Evolutionary conservation across 208 protist genomes (phyloP), one percentile per base, ranked within the genome.

Genomic region (Leishmania tarentolae): DNA sequence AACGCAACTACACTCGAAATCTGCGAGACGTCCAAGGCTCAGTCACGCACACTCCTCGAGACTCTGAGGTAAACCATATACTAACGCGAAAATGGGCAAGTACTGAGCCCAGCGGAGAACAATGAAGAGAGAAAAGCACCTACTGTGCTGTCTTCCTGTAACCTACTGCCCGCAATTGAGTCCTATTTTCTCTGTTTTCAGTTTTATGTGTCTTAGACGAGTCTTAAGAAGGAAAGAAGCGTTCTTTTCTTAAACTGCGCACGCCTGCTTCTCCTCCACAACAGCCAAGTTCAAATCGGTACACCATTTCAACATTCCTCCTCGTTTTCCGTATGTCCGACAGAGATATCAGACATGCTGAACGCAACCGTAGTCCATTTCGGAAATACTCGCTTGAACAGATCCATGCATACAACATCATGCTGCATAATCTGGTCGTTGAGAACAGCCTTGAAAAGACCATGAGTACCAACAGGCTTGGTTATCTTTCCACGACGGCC

Each of bases 331-430:
- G 84, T 83, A 19, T 81, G 80, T 6, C 50, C 78, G 5, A 73
- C 81, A n/a, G 75, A 65, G 31, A 90, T 80, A 57, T 96, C 93
- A n/a, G 84, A 86, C 17, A 93, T 86, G 71, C 83, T 92, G 76
- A 96, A 97, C 42, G 94, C 87, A 19, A 96, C 87, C 0, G 94
- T 97, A 44, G 92, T 96, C 93, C 94, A 97, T 81, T 96, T 96
- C 0, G 98, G 98, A 82, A 97, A 99, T 19, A 99, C 97, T 57
- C 99, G 93, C 88, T 99, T 99, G 90, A 99, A 99, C 21, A 99
- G 88, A 82, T 94, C 97, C 98, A 99, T 99, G 86, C 98, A 99
- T 46, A 99, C 91, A 50, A 98, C 96, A 91, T 99, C 99, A 79
- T 99, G 92, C 86, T 97, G 93, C 91, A 94, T 91, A 42, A 99